These are phyloP conservation scores for Gaeumannomyces sp. DNA, from an alignment of 2,329 filamentous ascomycete genomes.

Conservation along the genomic window DNA sequence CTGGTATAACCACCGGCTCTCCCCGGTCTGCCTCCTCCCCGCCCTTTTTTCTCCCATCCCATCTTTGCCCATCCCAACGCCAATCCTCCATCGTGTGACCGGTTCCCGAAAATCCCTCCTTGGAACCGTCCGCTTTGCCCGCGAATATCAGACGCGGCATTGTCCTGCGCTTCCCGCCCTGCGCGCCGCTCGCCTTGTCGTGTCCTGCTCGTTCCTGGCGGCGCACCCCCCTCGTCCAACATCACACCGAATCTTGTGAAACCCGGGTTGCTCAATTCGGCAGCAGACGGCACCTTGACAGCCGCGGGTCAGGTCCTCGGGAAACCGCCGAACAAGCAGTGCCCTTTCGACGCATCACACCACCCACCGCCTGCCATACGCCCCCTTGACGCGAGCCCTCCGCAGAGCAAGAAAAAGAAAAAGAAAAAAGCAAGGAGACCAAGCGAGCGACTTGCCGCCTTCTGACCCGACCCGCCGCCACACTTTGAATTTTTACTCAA, in stretches of 20 bases:
- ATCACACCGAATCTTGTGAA: conserved; percentile 6
- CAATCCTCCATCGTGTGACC: conserved; percentile 9
- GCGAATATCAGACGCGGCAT: conserved; percentile 10
- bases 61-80: conserved; percentile 9
- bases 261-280: conserved; percentile 2
- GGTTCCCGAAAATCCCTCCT: conserved; percentile 10
- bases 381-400: background rate
- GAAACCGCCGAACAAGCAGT: conserved; percentile 1
- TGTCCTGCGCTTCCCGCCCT: conserved; percentile 5
- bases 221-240: background rate
- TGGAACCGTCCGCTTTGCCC: background rate
- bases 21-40: conserved; percentile 7
- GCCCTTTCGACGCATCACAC: background rate
- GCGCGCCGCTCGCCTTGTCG: background rate
- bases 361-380: background rate
- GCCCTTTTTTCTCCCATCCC: conserved; percentile 7
- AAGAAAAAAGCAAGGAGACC: background rate
- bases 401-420: background rate
- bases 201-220: background rate
- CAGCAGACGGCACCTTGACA: conserved; percentile 4
- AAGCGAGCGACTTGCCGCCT: background rate
- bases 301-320: background rate
- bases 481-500: background rate
- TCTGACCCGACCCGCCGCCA: background rate
- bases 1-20: conserved; percentile 3